phyloP scores from a whole-genome alignment of 805 yeast species.

The Lipomyces mesembrius region DNA sequence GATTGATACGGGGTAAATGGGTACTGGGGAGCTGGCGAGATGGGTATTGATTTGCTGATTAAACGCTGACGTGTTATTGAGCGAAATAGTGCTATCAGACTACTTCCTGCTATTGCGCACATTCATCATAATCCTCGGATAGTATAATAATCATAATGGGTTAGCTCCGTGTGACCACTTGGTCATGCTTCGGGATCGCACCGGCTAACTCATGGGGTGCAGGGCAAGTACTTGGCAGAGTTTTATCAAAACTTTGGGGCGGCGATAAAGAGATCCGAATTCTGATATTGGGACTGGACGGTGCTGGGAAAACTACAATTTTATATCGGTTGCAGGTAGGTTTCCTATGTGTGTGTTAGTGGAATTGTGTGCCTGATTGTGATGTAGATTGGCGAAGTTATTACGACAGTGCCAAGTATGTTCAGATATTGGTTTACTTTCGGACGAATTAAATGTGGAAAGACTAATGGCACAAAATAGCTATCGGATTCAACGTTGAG shows the following conservation, averaged over 20 bases:
- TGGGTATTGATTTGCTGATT: neutral
- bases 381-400: constrained; percentile 71
- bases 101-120: neutral
- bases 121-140: neutral
- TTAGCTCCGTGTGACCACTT: neutral
- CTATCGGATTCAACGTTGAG: constrained; percentile 72
- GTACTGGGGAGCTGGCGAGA: neutral
- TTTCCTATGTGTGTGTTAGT: neutral
- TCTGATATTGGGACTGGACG: constrained; percentile 88
- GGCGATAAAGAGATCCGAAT: constrained; percentile 70
- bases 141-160: constrained; percentile 9
- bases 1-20: neutral
- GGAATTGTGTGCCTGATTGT: neutral
- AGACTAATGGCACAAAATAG: constrained; percentile 7
- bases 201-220: constrained; percentile 1
- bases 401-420: constrained; percentile 76
- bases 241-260: constrained; percentile 89
- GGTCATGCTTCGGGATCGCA: neutral
- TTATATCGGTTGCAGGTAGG: constrained; percentile 76
- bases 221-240: constrained; percentile 87
- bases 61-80: neutral
- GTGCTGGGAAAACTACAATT: constrained; percentile 95
- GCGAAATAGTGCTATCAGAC: neutral
- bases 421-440: neutral
- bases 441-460: neutral